Evolutionary conservation across 148 eudicot genomes (phyloP).

Genomic region (Nepenthes gracilis): DNA sequence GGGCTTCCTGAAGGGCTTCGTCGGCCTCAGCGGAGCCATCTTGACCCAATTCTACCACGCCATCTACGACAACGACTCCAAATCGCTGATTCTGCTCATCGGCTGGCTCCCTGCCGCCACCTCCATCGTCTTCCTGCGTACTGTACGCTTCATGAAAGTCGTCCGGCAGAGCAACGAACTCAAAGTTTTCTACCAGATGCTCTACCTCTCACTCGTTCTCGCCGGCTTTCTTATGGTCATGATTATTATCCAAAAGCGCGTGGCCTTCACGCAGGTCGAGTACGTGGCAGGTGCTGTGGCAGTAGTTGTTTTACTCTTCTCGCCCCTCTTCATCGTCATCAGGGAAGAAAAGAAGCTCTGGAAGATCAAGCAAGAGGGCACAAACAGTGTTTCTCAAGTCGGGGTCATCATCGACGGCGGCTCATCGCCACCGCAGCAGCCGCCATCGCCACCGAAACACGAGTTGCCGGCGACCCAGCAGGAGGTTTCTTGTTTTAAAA

Average conservation of each 20-base stretch:
- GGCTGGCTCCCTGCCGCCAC: slow-evolving; percentile 17
- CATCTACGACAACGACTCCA: slow-evolving; percentile 12
- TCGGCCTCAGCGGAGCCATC: slow-evolving; percentile 26
- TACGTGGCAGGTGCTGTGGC: slow-evolving; percentile 7
- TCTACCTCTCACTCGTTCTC: slow-evolving; percentile 17
- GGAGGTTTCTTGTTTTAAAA: slow-evolving; percentile 5
- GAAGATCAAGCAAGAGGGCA: neutral
- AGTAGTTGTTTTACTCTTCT: slow-evolving; percentile 9
- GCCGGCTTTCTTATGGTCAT: slow-evolving; percentile 18
- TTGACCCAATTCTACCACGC: slow-evolving; percentile 22
- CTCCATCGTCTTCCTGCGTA: slow-evolving; percentile 11
- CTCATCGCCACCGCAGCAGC: neutral
- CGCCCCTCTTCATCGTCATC: slow-evolving; percentile 9
- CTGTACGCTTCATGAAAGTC: slow-evolving; percentile 9
- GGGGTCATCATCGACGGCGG: neutral
- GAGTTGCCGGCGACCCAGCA: neutral
- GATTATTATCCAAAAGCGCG: slow-evolving; percentile 12
- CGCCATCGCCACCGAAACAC: neutral
- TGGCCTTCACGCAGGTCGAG: slow-evolving; percentile 9
- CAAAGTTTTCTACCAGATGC: slow-evolving; percentile 18
- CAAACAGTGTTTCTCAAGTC: neutral
- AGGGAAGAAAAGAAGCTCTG: slow-evolving; percentile 8
- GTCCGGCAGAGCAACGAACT: slow-evolving; percentile 12
- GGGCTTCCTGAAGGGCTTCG: slow-evolving; percentile 22
- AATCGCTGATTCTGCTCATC: slow-evolving; percentile 16